phyloP scores from a whole-genome alignment of 345 rosid species.

The Aquilaria yunnanensis region DNA sequence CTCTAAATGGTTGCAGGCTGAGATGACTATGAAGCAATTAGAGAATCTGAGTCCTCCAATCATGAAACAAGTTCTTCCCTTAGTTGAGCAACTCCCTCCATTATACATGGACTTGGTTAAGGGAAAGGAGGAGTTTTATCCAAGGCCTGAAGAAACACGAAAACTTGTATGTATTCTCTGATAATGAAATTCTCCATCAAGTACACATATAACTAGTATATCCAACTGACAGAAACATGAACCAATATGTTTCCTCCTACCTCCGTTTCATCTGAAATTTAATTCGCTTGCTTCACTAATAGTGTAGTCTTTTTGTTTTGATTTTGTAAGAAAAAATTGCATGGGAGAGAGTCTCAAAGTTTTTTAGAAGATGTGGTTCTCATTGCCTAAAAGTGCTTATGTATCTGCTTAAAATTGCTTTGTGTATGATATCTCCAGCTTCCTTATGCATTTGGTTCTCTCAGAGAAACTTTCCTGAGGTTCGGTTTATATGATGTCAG shows the following conservation, averaged over 20 bases:
- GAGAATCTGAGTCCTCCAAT: constrained; percentile 90
- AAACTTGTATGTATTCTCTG: constrained; percentile 61
- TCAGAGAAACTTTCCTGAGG: neutral
- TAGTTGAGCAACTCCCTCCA: constrained; percentile 95
- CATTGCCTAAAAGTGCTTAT: neutral
- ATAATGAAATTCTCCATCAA: neutral
- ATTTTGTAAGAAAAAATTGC: no score
- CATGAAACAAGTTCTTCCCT: constrained; percentile 92
- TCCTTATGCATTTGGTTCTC: neutral
- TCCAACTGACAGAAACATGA: no score
- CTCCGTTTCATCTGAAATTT: no score
- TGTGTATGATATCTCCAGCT: neutral
- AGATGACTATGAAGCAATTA: constrained; percentile 86
- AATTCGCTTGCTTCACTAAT: no score
- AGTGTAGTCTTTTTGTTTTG: no score
- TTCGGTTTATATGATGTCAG: constrained; percentile 35
- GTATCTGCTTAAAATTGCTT: constrained; percentile 4
- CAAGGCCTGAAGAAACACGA: constrained; percentile 95
- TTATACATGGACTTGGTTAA: constrained; percentile 88
- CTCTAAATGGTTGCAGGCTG: constrained; percentile 56
- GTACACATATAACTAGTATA: no score
- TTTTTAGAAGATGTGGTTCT: no score
- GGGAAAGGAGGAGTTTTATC: constrained; percentile 93
- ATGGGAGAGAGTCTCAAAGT: no score
- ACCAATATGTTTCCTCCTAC: no score